These are phyloP conservation scores for Lippia alba DNA, from an alignment of 305 asterid genomes.

Conservation along the genomic window DNA sequence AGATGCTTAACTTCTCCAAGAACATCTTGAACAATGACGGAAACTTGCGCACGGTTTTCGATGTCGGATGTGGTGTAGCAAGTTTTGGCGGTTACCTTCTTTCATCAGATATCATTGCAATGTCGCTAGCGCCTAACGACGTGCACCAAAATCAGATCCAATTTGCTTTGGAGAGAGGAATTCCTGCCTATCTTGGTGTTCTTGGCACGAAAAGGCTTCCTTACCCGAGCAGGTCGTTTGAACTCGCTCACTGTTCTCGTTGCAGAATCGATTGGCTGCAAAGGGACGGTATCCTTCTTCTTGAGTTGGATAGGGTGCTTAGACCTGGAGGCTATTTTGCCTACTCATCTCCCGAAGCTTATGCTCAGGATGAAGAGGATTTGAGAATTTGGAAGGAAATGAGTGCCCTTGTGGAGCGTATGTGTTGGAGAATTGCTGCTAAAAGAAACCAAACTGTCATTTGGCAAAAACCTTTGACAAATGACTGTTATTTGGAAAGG, in stretches of 20 bases:
- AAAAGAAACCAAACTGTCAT: conserved; percentile 86
- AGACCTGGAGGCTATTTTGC: conserved; percentile 95
- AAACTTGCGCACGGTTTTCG: conserved; percentile 76
- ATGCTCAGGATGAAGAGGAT: conserved; percentile 95
- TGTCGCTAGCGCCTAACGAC: conserved; percentile 95
- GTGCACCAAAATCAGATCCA: conserved; percentile 98
- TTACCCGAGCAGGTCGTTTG: conserved; percentile 94
- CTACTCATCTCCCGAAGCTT: conserved; percentile 91
- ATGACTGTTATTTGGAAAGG: conserved; percentile 74
- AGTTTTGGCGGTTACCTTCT: conserved; percentile 94
- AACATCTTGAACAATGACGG: conserved; percentile 78
- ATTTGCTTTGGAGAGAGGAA: conserved; percentile 94
- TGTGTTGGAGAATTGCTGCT: conserved; percentile 92
- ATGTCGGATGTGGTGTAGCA: conserved; percentile 96
- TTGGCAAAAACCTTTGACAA: conserved; percentile 87
- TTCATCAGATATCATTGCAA: conserved; percentile 76
- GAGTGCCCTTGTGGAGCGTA: conserved; percentile 84
- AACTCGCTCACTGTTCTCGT: conserved; percentile 89
- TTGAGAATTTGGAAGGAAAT: conserved; percentile 82
- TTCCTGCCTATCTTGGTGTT: conserved; percentile 94
- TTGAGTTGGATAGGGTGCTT: conserved; percentile 88
- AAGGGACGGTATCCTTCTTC: conserved; percentile 90
- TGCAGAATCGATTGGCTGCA: conserved; percentile 98
- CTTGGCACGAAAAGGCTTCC: conserved; percentile 96
- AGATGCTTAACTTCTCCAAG: conserved; percentile 86